phyloP scores from a whole-genome alignment of 176 grass and related monocot species.

The Avena eriantha region DNA sequence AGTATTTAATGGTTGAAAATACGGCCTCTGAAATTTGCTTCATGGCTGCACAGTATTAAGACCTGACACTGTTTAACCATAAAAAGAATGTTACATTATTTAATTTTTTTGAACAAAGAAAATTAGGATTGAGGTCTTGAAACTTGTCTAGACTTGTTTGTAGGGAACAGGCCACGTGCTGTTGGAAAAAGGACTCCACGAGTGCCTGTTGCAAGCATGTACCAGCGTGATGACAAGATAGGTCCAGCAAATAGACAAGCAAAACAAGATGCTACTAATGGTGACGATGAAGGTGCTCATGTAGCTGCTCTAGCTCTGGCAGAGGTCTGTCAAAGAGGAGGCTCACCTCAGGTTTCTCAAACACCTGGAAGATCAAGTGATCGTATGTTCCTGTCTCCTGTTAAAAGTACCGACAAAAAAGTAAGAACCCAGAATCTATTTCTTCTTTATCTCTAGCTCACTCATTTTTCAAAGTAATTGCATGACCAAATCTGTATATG shows the following conservation, averaged over 20 bases:
- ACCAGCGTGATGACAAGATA: constrained; percentile 63
- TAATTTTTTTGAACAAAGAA: constrained; percentile 24
- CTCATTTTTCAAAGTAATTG: constrained; percentile 40
- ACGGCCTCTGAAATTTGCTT: constrained; percentile 36
- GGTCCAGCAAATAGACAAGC: constrained; percentile 49
- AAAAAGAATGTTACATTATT: background rate
- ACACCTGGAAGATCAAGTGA: constrained; percentile 68
- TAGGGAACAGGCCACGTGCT: constrained; percentile 69
- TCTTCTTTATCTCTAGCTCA: constrained; percentile 25
- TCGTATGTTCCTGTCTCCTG: constrained; percentile 56
- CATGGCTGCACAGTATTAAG: constrained; percentile 17
- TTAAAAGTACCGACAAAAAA: constrained; percentile 75
- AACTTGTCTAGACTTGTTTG: constrained; percentile 63
- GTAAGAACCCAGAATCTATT: constrained; percentile 51
- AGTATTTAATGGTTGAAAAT: constrained; percentile 32
- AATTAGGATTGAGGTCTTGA: constrained; percentile 46
- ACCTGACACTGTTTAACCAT: background rate
- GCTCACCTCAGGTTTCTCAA: constrained; percentile 83
- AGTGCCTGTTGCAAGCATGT: constrained; percentile 80
- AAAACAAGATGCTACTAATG: constrained; percentile 59
- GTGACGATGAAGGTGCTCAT: constrained; percentile 90
- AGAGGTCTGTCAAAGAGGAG: constrained; percentile 83
- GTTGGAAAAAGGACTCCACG: constrained; percentile 99
- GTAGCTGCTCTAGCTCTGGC: constrained; percentile 90
- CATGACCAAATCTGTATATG: constrained; percentile 32